Evolutionary conservation across 2,329 filamentous ascomycete genomes (phyloP), one percentile per base, ranked within the genome.

Genomic region (Tolypocladium tundrense): DNA sequence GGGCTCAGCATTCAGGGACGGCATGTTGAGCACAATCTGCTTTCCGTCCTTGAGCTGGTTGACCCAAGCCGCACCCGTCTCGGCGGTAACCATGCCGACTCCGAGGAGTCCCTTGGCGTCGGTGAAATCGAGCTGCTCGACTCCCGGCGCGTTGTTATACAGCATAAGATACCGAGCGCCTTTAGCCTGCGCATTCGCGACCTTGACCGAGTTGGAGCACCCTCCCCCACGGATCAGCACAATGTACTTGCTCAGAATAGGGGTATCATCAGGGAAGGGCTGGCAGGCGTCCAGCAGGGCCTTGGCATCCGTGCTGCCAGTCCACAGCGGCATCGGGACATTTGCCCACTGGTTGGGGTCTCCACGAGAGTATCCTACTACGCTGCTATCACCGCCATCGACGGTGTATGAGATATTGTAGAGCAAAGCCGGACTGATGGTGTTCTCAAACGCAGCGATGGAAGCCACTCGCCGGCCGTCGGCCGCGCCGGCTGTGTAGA

Each of bases 121-220:
- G 7, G 31, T 33, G 7, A 33, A 8, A 33, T 33, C 31, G 31
- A 33, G 1, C 7, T 7, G 6, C 31, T 2, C 7, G 31, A 33
- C 31, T 8, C 7, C 31, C 31, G 31, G 31, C 31, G 31, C 31
- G 31, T 33, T 83, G 74, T 86, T 86, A 70, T 86, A 87, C 64
- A 85, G 73, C 62, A 87, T 69, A 57, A 87, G 69, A 61, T 86
- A 84, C 65, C 80, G 77, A 54, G 82, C 85, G 14, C 85, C 85
- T 53, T 75, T 75, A 7, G 73, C 75, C 2, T 72, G 77, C 7
- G 79, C 79, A 58, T 83, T 81, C 8, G 31, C 31, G 31, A 7
- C 77, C 71, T 87, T 86, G 14, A 74, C 63, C 2, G 74, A 72
- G 59, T 84, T 85, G 0, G 75, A 75, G 67, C 84, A 87, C 11